A percentile compares a stretch with the other conserved stretches of the same genome.
Evolutionary conservation across 305 asterid species (phyloP).

Genomic region (Salvia sclarea): DNA sequence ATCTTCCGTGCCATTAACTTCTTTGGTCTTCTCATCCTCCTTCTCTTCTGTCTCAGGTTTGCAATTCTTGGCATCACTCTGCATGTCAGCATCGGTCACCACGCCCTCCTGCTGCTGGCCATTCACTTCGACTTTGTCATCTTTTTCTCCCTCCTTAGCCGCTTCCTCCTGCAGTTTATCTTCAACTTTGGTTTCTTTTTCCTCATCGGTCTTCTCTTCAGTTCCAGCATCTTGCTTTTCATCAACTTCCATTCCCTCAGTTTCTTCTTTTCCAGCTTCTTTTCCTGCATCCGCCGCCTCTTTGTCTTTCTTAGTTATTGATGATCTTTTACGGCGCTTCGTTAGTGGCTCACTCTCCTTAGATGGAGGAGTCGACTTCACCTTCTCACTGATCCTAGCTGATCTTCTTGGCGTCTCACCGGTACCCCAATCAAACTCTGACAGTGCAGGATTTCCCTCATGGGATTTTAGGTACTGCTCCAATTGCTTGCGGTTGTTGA

Average conservation of each 20-base stretch:
- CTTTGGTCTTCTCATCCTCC: slow-evolving; percentile 28
- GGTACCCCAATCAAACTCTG: slow-evolving; percentile 89
- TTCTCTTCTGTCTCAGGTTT: slow-evolving; percentile 21
- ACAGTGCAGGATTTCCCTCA: slow-evolving; percentile 60
- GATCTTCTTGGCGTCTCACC: slow-evolving; percentile 91
- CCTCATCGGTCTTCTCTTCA: slow-evolving; percentile 34
- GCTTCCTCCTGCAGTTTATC: slow-evolving; percentile 25
- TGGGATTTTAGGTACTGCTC: slow-evolving; percentile 74
- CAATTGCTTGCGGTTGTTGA: slow-evolving; percentile 62
- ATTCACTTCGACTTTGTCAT: slow-evolving; percentile 30
- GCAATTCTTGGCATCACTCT: slow-evolving; percentile 12
- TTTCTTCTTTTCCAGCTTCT: slow-evolving; percentile 35
- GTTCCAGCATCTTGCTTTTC: slow-evolving; percentile 36
- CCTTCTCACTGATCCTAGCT: slow-evolving; percentile 78
- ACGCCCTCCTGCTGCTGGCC: slow-evolving; percentile 24
- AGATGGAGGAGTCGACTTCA: slow-evolving; percentile 59
- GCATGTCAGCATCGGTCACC: slow-evolving; percentile 17
- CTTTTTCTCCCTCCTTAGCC: slow-evolving; percentile 30
- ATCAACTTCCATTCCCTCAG: slow-evolving; percentile 33
- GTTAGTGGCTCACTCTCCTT: slow-evolving; percentile 55
- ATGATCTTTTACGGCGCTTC: slow-evolving; percentile 58
- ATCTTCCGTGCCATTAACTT: slow-evolving; percentile 36
- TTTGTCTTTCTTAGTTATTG: slow-evolving; percentile 42
- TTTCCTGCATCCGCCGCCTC: slow-evolving; percentile 34
- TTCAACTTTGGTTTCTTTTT: slow-evolving; percentile 13